These are phyloP conservation scores for Alternaria longipes DNA, from an alignment of 2,329 filamentous ascomycete genomes.

Conservation along the genomic window DNA sequence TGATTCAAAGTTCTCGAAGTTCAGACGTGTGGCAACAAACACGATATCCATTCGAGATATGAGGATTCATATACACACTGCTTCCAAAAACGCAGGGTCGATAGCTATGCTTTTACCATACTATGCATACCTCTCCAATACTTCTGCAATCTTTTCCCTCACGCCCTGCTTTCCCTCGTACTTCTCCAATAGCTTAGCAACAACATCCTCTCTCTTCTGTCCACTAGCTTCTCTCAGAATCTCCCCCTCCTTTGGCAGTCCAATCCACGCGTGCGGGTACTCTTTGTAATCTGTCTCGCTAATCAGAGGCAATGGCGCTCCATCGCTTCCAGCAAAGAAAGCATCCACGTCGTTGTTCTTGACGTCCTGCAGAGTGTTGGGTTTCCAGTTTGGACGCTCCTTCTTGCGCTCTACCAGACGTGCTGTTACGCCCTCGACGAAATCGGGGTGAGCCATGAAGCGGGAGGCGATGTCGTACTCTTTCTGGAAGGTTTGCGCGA, in stretches of 20 bases:
- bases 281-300: constrained; percentile 69
- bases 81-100: neutral
- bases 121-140: constrained; percentile 58
- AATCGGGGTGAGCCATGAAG: constrained; percentile 94
- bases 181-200: constrained; percentile 52
- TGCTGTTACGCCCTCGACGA: constrained; percentile 88
- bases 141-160: constrained; percentile 69
- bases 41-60: neutral
- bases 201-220: constrained; percentile 48
- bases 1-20: too few species aligned
- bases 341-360: constrained; percentile 64
- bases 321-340: constrained; percentile 67
- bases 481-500: constrained; percentile 82
- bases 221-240: constrained; percentile 58
- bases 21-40: too few species aligned
- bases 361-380: constrained; percentile 75
- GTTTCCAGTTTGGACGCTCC: constrained; percentile 77
- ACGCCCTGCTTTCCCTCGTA: constrained; percentile 58
- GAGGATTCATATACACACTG: neutral
- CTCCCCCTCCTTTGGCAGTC: constrained; percentile 76
- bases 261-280: constrained; percentile 77
- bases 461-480: constrained; percentile 84
- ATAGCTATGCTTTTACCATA: too few species aligned
- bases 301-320: constrained; percentile 66
- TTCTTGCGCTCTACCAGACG: constrained; percentile 76